Percentiles rank a stretch among this genome's conserved stretches.
Evolutionary conservation across 2,329 filamentous ascomycete species (phyloP).

Genomic region (Onygena corvina): DNA sequence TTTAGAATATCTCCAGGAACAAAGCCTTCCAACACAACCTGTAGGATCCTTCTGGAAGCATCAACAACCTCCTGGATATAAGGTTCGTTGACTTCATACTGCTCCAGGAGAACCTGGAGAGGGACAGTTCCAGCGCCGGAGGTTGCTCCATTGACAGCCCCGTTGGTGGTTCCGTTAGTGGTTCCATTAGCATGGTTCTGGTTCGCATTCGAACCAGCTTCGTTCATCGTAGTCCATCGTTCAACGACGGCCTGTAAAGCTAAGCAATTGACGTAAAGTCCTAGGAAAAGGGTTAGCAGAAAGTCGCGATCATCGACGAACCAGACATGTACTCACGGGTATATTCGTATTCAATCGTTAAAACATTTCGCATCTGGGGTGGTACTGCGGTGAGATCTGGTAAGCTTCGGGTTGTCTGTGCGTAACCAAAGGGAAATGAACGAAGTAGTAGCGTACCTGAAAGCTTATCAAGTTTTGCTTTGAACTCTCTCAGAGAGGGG

Average conservation of each 20-base stretch:
- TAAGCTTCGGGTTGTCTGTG: not conserved
- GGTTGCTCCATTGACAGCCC: slow-evolving; percentile 17
- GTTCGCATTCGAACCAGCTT: slow-evolving; percentile 19
- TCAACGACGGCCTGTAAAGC: slow-evolving; percentile 92
- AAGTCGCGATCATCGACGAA: not conserved
- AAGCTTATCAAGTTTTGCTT: slow-evolving; percentile 67
- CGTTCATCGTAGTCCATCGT: slow-evolving; percentile 63
- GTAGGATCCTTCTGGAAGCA: slow-evolving; percentile 49
- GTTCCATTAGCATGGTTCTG: slow-evolving; percentile 18
- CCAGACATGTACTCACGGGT: slow-evolving; percentile 46
- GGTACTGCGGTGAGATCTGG: slow-evolving; percentile 32
- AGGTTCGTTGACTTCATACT: slow-evolving; percentile 47
- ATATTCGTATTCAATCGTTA: slow-evolving; percentile 92
- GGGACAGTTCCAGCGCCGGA: slow-evolving; percentile 22
- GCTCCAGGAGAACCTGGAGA: slow-evolving; percentile 32
- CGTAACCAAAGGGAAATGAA: not conserved
- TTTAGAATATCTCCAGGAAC: slow-evolving; percentile 47
- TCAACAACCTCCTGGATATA: slow-evolving; percentile 53
- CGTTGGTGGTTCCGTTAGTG: slow-evolving; percentile 9
- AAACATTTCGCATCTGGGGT: slow-evolving; percentile 55
- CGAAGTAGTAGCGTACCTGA: slow-evolving; percentile 23
- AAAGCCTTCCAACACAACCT: slow-evolving; percentile 47
- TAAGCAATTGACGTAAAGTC: slow-evolving; percentile 80
- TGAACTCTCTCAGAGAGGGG: slow-evolving; percentile 67
- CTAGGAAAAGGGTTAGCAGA: slow-evolving; percentile 20